Evolutionary conservation across 371 early-diverging fungal species (phyloP), one percentile per base, ranked within the genome.

Genomic region (Mucor indicus): DNA sequence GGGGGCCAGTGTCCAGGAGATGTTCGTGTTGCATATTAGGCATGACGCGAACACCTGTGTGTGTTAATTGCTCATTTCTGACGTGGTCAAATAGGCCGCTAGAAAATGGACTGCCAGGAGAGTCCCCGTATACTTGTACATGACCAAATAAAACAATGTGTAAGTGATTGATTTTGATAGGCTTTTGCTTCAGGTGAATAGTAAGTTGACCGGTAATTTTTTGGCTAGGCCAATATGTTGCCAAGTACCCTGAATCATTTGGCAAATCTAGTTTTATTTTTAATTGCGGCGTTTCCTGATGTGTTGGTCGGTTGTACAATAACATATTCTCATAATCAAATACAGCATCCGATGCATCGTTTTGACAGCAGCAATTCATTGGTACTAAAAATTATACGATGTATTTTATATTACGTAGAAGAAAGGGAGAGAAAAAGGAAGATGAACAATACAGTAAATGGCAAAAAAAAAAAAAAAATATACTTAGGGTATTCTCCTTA

Each of bases 221-320:
- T 27, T 54, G 48, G 10, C 48, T 43, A 30, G 55, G 55, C 41
- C 48, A 48, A 17, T 54, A 54, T 0, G 48, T 54, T 10, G 55
- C 48, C 12, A 42, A 30, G 23, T 48, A 54, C 11, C 24, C 43
- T 20, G 24, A 21, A 20, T 35, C 29, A 21, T 36, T 24, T 13
- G 55, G 55, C 23, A 48, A 25, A 36, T 48, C 55, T 6, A 54
- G 36, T 12, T 21, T 17, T 3, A 54, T 32, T 12, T 29, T 37
- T 23, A 54, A 17, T 22, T 27, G 41, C 11, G 48, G 42, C 29
- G 43, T n/a, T 23, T 2, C 22, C 21, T 39, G 39, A 1, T 21
- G 24, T 21, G 16, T n/a, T 39, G 39, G 23, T 39, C n/a, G n/a
- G n/a, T n/a, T n/a, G n/a, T n/a, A n/a, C n/a, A n/a, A n/a, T n/a